Percentiles rank a stretch among this genome's conserved stretches.
Evolutionary conservation across 176 grass and related monocot genomes (phyloP).

Genomic region (Zea luxurians): DNA sequence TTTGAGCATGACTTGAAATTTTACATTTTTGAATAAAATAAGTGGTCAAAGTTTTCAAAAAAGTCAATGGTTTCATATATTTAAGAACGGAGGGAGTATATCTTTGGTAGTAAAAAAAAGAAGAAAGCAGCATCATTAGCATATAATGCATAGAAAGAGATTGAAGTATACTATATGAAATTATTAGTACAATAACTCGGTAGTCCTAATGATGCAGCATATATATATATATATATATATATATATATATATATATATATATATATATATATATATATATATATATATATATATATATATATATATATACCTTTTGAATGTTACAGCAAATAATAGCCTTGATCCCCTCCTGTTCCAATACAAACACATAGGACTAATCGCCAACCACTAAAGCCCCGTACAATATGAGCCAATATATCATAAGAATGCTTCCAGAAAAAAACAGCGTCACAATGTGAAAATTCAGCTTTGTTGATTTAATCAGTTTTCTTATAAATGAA

Average conservation of each 20-base stretch:
- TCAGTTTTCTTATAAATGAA: background rate
- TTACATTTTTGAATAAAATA: no score
- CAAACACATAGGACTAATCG: background rate
- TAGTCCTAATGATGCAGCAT: background rate
- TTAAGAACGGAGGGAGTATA: background rate
- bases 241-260: no score
- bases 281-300: no score
- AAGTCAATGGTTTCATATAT: no score
- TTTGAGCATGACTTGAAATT: no score
- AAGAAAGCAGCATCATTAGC: background rate
- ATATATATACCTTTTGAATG: no score
- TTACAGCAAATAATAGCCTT: background rate
- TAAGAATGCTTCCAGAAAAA: background rate
- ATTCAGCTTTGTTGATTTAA: conserved; percentile 4
- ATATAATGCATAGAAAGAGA: background rate
- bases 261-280: no score
- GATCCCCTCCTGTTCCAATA: background rate
- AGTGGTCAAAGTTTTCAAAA: no score
- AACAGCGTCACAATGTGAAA: background rate
- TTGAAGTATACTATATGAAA: background rate
- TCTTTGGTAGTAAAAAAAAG: background rate
- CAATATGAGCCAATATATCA: background rate
- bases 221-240: no score
- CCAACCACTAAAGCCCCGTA: background rate
- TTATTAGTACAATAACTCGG: background rate